These are phyloP conservation scores for Psidium friedrichsthalianum DNA, from an alignment of 345 rosid genomes.

Conservation along the genomic window DNA sequence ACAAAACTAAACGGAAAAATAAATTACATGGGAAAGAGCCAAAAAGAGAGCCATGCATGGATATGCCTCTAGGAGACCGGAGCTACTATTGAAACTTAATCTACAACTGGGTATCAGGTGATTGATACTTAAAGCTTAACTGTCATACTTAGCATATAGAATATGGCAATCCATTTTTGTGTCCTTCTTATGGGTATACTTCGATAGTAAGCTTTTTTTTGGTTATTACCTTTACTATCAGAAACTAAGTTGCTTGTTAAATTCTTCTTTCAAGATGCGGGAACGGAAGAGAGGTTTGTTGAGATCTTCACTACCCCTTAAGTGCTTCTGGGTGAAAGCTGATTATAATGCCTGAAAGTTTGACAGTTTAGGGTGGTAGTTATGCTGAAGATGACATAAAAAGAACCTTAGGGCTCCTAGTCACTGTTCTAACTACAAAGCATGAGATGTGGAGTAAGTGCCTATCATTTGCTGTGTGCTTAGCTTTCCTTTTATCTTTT, in stretches of 20 bases:
- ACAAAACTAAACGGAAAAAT: conserved; percentile 29
- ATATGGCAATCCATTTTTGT: background rate
- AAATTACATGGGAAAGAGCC: conserved; percentile 33
- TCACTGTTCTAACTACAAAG: background rate
- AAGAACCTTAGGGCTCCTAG: background rate
- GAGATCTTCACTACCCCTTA: background rate
- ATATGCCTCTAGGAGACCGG: conserved; percentile 30
- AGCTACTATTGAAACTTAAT: conserved; percentile 70
- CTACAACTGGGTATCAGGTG: conserved; percentile 97
- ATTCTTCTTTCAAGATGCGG: background rate
- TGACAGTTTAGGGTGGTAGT: background rate
- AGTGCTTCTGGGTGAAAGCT: background rate
- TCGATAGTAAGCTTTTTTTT: background rate
- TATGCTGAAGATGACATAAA: background rate
- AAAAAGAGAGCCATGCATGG: conserved; percentile 26
- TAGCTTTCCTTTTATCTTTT: background rate
- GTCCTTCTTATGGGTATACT: background rate
- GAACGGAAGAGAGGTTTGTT: background rate
- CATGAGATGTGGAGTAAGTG: background rate
- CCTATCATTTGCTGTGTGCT: background rate
- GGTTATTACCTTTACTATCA: background rate
- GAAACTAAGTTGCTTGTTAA: background rate
- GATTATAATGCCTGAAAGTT: background rate
- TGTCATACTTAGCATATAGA: background rate
- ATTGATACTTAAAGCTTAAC: conserved; percentile 5